These are phyloP conservation scores for Viola pubescens DNA, from an alignment of 441 rosid genomes.

Conservation along the genomic window DNA sequence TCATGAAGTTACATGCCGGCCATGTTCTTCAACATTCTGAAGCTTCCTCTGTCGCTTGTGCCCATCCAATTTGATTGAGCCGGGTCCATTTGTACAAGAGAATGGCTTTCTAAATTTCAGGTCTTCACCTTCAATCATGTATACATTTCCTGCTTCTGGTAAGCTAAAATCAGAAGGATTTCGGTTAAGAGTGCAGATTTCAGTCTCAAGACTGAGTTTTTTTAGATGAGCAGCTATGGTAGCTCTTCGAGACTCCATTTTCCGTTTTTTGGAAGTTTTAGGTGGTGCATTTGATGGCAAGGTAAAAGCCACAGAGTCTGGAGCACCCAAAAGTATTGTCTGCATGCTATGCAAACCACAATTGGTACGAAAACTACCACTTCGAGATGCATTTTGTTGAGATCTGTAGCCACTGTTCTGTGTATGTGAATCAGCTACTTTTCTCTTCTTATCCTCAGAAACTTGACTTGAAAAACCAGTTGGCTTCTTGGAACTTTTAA, in stretches of 20 bases:
- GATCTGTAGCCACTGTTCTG: conserved; percentile 28
- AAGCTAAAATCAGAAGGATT: conserved; percentile 91
- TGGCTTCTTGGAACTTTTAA: conserved; percentile 32
- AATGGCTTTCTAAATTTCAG: conserved; percentile 37
- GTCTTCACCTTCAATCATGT: conserved; percentile 58
- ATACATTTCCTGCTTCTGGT: conserved; percentile 58
- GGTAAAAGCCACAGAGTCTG: conserved; percentile 40
- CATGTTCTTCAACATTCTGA: conserved; percentile 30
- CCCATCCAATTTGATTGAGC: conserved; percentile 27
- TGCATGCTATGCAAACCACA: conserved; percentile 34
- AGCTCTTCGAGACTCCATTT: conserved; percentile 24
- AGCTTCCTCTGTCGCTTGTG: conserved; percentile 51
- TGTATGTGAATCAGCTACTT: conserved; percentile 24
- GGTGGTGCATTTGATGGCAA: conserved; percentile 22
- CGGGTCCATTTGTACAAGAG: conserved; percentile 27
- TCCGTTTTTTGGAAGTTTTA: conserved; percentile 33
- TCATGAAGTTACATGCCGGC: conserved; percentile 19
- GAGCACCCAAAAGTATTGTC: conserved; percentile 30
- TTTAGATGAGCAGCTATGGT: conserved; percentile 26
- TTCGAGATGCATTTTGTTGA: conserved; percentile 25
- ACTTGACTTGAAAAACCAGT: conserved; percentile 30
- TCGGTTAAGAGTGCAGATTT: conserved; percentile 54
- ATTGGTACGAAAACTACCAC: conserved; percentile 33
- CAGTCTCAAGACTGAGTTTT: conserved; percentile 30
- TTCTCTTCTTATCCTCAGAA: conserved; percentile 41